phyloP scores from a whole-genome alignment of 345 rosid genomes.

The Eucalyptus curtisii region DNA sequence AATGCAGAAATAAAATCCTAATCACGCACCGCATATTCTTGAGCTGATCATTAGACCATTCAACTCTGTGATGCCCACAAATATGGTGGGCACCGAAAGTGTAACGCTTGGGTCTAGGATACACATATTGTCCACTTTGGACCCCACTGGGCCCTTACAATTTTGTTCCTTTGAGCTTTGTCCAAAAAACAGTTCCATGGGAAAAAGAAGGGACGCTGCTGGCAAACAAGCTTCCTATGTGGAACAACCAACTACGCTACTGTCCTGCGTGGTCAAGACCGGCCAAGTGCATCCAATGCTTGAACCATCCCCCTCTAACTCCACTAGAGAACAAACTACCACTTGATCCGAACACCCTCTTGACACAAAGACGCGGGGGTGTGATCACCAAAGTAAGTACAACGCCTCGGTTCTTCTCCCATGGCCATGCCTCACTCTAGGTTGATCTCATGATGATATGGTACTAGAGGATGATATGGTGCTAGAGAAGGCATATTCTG shows the following conservation, averaged over 20 bases:
- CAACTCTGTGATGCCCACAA: background rate
- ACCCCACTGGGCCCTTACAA: too few species aligned
- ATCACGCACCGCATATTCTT: background rate
- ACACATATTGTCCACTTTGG: too few species aligned
- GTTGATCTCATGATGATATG: background rate
- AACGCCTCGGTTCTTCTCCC: conserved; percentile 47
- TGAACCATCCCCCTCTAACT: conserved; percentile 12
- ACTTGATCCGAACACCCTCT: conserved; percentile 6
- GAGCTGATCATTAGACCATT: background rate
- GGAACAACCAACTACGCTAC: conserved; percentile 16
- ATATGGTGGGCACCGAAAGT: rapidly evolving
- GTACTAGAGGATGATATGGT: background rate
- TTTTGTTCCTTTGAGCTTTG: too few species aligned
- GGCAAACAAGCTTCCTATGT: conserved; percentile 36
- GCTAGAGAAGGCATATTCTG: background rate
- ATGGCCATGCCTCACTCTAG: conserved; percentile 16
- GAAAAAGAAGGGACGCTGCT: conserved; percentile 34
- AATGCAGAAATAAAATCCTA: background rate
- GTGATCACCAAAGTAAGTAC: conserved; percentile 25
- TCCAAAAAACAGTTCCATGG: conserved; percentile 25
- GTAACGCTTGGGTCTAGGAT: too few species aligned
- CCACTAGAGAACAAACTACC: conserved; percentile 51
- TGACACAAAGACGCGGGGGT: conserved; percentile 5
- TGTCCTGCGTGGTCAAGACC: conserved; percentile 43
- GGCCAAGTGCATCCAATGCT: conserved; percentile 12